These are phyloP conservation scores for Gloeopeniophorella convolvens DNA, from an alignment of 768 basidiomycete genomes.

Conservation along the genomic window DNA sequence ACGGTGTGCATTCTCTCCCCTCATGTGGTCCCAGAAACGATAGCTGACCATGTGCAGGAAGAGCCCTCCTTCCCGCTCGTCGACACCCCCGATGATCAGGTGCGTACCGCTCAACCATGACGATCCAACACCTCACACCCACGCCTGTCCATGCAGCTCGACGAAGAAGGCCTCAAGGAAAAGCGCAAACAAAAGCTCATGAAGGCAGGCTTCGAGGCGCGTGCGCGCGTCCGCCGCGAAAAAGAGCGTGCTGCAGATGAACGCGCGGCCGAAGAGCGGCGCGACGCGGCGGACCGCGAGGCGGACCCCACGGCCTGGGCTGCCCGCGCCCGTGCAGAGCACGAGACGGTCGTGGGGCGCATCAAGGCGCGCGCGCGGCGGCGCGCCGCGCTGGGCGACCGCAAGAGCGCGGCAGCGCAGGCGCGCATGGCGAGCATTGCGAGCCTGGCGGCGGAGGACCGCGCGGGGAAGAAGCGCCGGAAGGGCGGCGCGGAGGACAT, in stretches of 20 bases:
- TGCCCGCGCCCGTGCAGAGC: constrained; percentile 62
- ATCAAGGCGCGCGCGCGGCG: constrained; percentile 80
- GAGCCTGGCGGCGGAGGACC: constrained; percentile 81
- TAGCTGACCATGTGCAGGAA: constrained; percentile 37
- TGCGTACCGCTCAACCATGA: constrained; percentile 31
- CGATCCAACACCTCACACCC: background rate
- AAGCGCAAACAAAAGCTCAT: constrained; percentile 89
- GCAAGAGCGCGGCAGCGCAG: constrained; percentile 73
- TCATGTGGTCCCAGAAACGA: background rate
- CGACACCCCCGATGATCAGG: constrained; percentile 87
- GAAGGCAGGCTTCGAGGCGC: constrained; percentile 91
- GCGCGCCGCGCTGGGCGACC: constrained; percentile 48
- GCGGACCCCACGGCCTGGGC: constrained; percentile 72
- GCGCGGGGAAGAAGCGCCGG: constrained; percentile 76
- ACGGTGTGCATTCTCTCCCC: constrained; percentile 28
- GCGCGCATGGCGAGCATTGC: constrained; percentile 96
- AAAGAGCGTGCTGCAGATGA: constrained; percentile 82
- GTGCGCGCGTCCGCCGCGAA: constrained; percentile 75
- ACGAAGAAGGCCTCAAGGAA: constrained; percentile 89
- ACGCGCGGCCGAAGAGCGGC: constrained; percentile 47
- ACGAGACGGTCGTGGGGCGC: constrained; percentile 76
- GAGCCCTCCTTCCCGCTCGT: constrained; percentile 84
- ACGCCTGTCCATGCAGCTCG: constrained; percentile 48
- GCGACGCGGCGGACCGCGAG: constrained; percentile 72
- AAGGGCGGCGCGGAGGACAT: constrained; percentile 78